phyloP scores from a whole-genome alignment of 345 rosid species.

The Salix koriyanagi region DNA sequence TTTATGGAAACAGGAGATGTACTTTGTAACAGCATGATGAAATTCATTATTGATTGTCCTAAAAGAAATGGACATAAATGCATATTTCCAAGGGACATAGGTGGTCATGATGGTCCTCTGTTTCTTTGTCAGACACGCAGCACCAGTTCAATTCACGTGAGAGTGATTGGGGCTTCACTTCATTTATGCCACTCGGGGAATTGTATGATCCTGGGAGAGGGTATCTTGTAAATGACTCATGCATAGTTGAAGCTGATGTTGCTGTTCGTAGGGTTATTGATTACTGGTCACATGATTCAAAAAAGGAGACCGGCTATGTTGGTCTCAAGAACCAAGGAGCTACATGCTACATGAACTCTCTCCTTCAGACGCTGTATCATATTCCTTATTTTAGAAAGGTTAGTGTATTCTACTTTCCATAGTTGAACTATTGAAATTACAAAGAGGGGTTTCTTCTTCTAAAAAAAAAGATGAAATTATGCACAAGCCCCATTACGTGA shows the following conservation, averaged over 20 bases:
- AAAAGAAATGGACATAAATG: neutral
- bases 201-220: slow-evolving; percentile 89
- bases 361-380: slow-evolving; percentile 85
- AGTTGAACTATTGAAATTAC: neutral
- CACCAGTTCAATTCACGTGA: slow-evolving; percentile 89
- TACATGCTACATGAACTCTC: slow-evolving; percentile 98
- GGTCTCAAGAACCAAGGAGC: slow-evolving; percentile 99
- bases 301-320: slow-evolving; percentile 95
- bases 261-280: slow-evolving; percentile 74
- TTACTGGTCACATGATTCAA: slow-evolving; percentile 88
- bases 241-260: slow-evolving; percentile 87
- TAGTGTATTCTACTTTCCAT: neutral
- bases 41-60: neutral
- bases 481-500: neutral
- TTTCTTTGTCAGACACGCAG: slow-evolving; percentile 60
- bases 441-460: neutral
- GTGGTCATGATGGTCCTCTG: slow-evolving; percentile 2
- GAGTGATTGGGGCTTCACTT: slow-evolving; percentile 94
- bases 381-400: slow-evolving; percentile 99
- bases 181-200: slow-evolving; percentile 91
- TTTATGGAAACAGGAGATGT: neutral
- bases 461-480: neutral
- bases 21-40: neutral
- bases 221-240: slow-evolving; percentile 69
- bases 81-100: neutral